These are phyloP conservation scores for Podaxis pistillaris DNA, from an alignment of 768 basidiomycete genomes.

Conservation along the genomic window DNA sequence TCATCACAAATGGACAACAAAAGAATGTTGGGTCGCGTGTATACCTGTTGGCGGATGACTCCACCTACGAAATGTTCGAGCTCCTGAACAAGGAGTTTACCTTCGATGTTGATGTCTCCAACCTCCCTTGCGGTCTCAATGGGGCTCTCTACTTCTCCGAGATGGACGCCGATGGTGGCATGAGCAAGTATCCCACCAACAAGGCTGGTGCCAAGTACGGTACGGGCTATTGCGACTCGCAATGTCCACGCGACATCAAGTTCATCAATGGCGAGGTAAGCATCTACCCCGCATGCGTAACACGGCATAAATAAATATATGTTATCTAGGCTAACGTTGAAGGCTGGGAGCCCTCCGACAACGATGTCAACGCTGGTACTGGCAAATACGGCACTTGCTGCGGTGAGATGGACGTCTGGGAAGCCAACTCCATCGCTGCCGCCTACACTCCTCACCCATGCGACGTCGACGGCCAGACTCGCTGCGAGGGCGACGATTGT, in stretches of 20 bases:
- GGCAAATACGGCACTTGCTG: constrained; percentile 23
- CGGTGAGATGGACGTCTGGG: constrained; percentile 26
- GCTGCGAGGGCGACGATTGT: constrained; percentile 19
- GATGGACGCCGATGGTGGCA: constrained; percentile 23
- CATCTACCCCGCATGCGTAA: not conserved
- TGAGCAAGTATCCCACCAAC: constrained; percentile 18
- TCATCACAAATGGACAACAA: constrained; percentile 27
- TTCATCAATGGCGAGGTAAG: constrained; percentile 21
- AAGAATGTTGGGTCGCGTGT: constrained; percentile 23
- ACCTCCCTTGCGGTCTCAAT: constrained; percentile 22
- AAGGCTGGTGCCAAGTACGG: constrained; percentile 25
- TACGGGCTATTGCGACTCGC: constrained; percentile 24
- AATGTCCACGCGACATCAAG: constrained; percentile 23
- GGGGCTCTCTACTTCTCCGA: constrained; percentile 22
- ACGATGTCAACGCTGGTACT: constrained; percentile 21
- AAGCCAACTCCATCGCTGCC: constrained; percentile 23
- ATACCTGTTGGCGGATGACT: constrained; percentile 20
- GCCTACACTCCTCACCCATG: constrained; percentile 25
- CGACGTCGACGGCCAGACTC: constrained; percentile 18
- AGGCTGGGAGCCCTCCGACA: constrained; percentile 20
- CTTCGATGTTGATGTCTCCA: constrained; percentile 23
- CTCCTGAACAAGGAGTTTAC: constrained; percentile 24
- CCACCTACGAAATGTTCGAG: constrained; percentile 21
- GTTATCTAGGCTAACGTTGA: constrained; percentile 18
- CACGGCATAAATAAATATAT: not conserved